phyloP scores from a whole-genome alignment of 2,329 filamentous ascomycete genomes.

The Colletotrichum echinochloae region DNA sequence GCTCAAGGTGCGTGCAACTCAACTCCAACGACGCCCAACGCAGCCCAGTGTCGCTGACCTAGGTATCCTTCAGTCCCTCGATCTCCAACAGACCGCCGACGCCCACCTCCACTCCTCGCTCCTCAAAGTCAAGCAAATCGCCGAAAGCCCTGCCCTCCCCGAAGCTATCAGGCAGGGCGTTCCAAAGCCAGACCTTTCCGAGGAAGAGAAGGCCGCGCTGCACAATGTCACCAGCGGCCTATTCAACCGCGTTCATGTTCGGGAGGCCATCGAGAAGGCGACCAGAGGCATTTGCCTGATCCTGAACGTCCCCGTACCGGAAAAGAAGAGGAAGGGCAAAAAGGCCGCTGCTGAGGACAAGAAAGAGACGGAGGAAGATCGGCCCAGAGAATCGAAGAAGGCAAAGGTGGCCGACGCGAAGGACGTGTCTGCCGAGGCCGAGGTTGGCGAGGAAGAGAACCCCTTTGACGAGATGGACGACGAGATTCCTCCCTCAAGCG shows the following conservation, averaged over 20 bases:
- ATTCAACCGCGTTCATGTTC: conserved; percentile 65
- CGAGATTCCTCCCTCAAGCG: conserved; percentile 41
- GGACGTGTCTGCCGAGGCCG: conserved; percentile 45
- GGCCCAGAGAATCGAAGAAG: conserved; percentile 48
- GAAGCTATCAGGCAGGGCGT: conserved; percentile 59
- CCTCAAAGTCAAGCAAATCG: conserved; percentile 65
- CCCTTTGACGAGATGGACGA: conserved; percentile 44
- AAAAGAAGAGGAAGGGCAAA: conserved; percentile 54
- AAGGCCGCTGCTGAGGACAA: conserved; percentile 48
- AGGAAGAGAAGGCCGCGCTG: conserved; percentile 63
- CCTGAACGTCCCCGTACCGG: conserved; percentile 61
- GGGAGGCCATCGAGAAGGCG: conserved; percentile 61
- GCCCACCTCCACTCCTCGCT: conserved; percentile 67
- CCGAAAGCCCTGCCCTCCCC: conserved; percentile 63
- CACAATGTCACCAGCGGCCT: conserved; percentile 72
- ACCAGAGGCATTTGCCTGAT: conserved; percentile 61
- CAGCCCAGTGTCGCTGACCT: conserved; percentile 17
- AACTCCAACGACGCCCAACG: too few species aligned
- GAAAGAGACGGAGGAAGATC: conserved; percentile 49
- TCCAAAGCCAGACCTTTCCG: conserved; percentile 63
- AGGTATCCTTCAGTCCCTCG: conserved; percentile 59
- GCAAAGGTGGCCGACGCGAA: conserved; percentile 43
- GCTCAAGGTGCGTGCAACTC: conserved; percentile 58
- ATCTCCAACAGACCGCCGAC: conserved; percentile 68
- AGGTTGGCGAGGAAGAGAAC: conserved; percentile 44